Percentiles rank a stretch among this genome's conserved stretches.
Conservation (phyloP, 768 basidiomycete genomes). For the Termitomyces sp. region DNA sequence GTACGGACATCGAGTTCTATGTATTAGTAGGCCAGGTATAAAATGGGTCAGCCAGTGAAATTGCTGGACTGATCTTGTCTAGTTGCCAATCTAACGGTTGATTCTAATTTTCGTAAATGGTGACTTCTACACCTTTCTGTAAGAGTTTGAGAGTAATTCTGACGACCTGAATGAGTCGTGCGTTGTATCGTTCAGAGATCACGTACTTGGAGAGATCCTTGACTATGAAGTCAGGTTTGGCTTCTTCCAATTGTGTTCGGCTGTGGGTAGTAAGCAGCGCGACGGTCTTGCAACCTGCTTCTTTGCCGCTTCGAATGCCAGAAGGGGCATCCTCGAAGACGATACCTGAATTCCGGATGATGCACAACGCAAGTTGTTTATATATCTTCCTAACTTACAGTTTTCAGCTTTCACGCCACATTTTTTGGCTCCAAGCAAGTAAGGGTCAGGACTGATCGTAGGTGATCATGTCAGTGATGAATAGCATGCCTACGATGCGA, state of each 20-base stretch:
- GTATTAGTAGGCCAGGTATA: neutral
- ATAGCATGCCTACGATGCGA: neutral
- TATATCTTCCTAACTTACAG: constrained; percentile 33
- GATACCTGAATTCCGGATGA: constrained; percentile 40
- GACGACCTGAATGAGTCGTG: neutral
- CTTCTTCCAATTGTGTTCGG: constrained; percentile 58
- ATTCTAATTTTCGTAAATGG: constrained; percentile 28
- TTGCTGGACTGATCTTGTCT: neutral
- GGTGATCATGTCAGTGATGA: constrained; percentile 1
- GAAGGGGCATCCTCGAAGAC: constrained; percentile 92
- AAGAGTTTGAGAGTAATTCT: constrained; percentile 28
- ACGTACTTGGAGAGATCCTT: constrained; percentile 63
- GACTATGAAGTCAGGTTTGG: constrained; percentile 63
- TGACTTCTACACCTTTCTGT: constrained; percentile 41
- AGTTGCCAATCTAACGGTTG: neutral
- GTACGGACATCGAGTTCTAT: neutral
- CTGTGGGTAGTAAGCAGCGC: constrained; percentile 80
- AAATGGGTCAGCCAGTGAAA: neutral
- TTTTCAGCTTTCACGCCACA: constrained; percentile 58
- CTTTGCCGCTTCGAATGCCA: constrained; percentile 72
- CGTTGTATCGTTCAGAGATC: neutral
- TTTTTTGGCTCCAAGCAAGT: constrained; percentile 75
- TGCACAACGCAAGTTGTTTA: neutral
- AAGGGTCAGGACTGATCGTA: constrained; percentile 72
- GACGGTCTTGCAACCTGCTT: constrained; percentile 81